A percentile compares a stretch with the other conserved stretches of the same genome.
Conservation (phyloP, 2,329 filamentous ascomycete genomes). For the Xylaria sp. region DNA sequence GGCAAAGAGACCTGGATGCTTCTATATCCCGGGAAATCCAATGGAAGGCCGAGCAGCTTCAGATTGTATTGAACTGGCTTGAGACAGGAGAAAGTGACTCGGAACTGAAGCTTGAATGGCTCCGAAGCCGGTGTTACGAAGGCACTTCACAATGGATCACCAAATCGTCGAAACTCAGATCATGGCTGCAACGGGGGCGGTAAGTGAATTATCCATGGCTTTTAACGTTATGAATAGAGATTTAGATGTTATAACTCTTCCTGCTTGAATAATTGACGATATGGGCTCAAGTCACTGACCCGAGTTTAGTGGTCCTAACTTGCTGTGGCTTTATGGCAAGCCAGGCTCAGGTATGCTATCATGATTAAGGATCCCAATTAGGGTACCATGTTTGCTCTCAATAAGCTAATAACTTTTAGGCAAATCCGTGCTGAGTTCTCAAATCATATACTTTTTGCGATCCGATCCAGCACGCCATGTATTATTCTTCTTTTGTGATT, state of each 20-base stretch:
- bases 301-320: too few relatives aligned
- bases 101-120: neutral
- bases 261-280: too few relatives aligned
- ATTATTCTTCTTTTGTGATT: conserved; percentile 2
- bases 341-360: conserved; percentile 9
- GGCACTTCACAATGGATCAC: neutral
- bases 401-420: neutral
- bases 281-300: too few relatives aligned
- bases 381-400: too few relatives aligned
- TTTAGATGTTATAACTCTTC: too few relatives aligned
- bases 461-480: neutral
- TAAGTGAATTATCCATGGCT: too few relatives aligned
- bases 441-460: neutral
- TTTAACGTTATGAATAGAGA: too few relatives aligned
- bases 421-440: neutral
- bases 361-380: too few relatives aligned
- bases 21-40: neutral
- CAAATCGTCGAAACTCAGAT: neutral
- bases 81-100: neutral
- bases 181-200: neutral
- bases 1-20: neutral
- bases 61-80: neutral
- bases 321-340: conserved; percentile 3
- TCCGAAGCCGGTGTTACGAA: neutral
- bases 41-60: neutral